These are phyloP conservation scores for Globisporangium spinosum DNA, from an alignment of 352 stramenopile genomes.

Conservation along the genomic window DNA sequence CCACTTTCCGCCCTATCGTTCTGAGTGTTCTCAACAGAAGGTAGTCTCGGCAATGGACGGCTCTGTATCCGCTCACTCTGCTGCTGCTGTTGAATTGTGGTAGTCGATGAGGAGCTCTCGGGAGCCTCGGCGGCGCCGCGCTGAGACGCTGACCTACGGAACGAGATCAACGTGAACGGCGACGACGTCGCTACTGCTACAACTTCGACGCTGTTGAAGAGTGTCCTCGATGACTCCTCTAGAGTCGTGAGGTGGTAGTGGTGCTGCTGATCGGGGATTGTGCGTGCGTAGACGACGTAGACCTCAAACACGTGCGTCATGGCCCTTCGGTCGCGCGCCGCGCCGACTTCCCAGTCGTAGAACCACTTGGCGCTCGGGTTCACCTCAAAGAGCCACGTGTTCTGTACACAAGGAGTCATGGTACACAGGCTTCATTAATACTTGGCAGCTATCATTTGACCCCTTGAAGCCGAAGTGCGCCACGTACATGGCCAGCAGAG, in stretches of 20 bases:
- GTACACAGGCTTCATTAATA: no score
- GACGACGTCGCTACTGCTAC: constrained; percentile 3
- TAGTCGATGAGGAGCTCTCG: not conserved
- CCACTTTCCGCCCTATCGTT: no score
- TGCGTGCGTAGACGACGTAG: not conserved
- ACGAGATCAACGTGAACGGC: constrained; percentile 8
- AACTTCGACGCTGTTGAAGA: not conserved
- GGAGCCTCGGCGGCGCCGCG: not conserved
- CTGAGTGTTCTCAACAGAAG: no score
- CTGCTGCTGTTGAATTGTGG: not conserved
- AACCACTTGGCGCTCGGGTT: constrained; percentile 8
- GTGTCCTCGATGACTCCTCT: not conserved
- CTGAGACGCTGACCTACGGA: not conserved
- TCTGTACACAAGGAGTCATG: not conserved
- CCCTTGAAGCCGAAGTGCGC: no score
- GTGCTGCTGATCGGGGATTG: not conserved
- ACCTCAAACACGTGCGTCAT: constrained; percentile 12
- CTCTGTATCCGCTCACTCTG: not conserved
- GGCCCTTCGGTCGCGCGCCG: constrained; percentile 5
- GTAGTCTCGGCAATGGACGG: no score
- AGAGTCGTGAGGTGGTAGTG: no score
- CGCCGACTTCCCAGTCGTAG: constrained; percentile 11
- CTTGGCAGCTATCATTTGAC: no score
- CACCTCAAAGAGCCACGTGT: constrained; percentile 12
- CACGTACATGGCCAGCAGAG: constrained; percentile 3